Evolutionary conservation across 345 rosid genomes (phyloP), one percentile per base, ranked within the genome.

Genomic region (Fremontodendron californicum): DNA sequence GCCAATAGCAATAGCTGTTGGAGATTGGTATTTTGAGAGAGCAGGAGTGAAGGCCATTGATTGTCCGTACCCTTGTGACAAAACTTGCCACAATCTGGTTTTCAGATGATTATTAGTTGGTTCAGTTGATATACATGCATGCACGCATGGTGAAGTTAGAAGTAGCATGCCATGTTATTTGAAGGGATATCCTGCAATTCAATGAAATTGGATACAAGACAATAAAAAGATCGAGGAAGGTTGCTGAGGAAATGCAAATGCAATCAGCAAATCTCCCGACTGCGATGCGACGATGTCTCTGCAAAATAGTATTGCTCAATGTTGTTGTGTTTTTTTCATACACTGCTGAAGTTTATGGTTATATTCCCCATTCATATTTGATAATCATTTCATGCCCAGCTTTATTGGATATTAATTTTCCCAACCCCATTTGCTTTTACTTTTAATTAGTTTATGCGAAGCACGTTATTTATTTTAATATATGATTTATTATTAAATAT

Each of bases 11-110:
- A 82, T 87, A 66, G 93, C 98, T 0, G 98, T 93, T 12, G 99
- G 97, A 81, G 97, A 93, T 78, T 96, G 99, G 99, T 96, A 89
- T 77, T 96, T 93, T 45, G 95, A 87, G 5, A 88, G 98, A 37
- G 83, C 96, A 0, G 79, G 75, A 2, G 87, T 85, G 21, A 91
- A 88, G 90, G 78, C 84, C 74, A 82, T 93, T 0, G 99, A 96
- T 77, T 96, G 99, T 43, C 86, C 99, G 0, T 90, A 93, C 70
- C 99, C 98, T 2, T 93, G 99, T 45, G 99, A 96, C 85, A 88
- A 79, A 33, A 91, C 89, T 71, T 96, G 99, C 85, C 98, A 96
- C 88, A 92, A 93, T 85, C 82, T 96, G 72, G 92, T 96, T 40
- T 96, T 96, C 85, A 88, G 75, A 79, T 89, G 89, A 52, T 33